Evolutionary conservation across 495 filamentous ascomycete genomes (phyloP).

Genomic region (Copromyces sp.): DNA sequence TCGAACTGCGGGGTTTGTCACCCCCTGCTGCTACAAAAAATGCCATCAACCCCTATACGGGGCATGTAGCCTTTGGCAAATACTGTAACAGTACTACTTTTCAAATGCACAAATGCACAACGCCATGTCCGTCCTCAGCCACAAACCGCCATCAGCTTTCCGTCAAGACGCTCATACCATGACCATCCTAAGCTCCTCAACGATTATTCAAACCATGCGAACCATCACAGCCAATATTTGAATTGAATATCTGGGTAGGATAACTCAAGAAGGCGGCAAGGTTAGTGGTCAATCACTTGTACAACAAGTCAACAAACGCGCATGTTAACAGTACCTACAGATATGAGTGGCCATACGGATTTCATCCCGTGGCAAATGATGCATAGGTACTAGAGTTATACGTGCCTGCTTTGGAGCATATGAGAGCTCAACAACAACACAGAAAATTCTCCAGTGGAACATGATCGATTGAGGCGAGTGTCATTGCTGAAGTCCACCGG

Average conservation of each 20-base stretch:
- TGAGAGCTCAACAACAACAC: background rate
- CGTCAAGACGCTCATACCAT: background rate
- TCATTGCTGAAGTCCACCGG: no score
- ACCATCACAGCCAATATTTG: background rate
- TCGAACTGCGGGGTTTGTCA: background rate
- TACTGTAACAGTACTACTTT: background rate
- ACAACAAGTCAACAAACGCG: background rate
- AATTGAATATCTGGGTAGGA: no score
- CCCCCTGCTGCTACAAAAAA: background rate
- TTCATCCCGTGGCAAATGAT: background rate
- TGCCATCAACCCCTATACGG: background rate
- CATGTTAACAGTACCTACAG: background rate
- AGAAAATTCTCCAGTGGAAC: background rate
- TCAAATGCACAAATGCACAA: background rate
- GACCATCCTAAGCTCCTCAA: background rate
- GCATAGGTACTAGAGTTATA: background rate
- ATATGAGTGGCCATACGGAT: background rate
- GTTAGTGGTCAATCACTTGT: background rate
- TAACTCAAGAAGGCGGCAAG: background rate
- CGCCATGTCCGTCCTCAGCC: background rate
- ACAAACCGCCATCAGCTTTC: no score
- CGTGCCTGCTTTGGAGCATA: no score
- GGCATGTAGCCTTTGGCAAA: background rate
- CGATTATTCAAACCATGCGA: background rate
- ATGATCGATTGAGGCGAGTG: background rate